These are phyloP conservation scores for Carpinus viminea DNA, from an alignment of 306 rosid species.

Conservation along the genomic window DNA sequence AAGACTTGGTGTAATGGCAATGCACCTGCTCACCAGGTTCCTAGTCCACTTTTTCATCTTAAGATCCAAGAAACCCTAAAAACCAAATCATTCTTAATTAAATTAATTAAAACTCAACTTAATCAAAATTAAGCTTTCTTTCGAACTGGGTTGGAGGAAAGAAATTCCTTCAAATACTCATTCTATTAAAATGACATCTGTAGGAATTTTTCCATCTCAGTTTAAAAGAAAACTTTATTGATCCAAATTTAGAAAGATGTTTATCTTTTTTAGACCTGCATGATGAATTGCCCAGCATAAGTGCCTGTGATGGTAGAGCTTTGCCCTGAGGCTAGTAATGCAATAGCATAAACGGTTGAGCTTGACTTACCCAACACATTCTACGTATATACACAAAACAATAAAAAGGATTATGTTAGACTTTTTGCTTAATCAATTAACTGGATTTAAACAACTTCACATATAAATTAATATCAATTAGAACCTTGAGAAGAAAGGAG, in stretches of 20 bases:
- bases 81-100: constrained; percentile 12
- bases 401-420: not conserved
- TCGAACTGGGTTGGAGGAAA: too few species aligned
- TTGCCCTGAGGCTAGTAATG: constrained; percentile 88
- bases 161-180: too few species aligned
- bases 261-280: constrained; percentile 59
- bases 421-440: not conserved
- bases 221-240: too few species aligned
- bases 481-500: constrained; percentile 87
- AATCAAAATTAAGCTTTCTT: not conserved
- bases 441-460: not conserved
- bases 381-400: constrained; percentile 26
- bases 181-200: too few species aligned
- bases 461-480: not conserved
- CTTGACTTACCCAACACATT: constrained; percentile 84
- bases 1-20: constrained; percentile 90
- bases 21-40: constrained; percentile 67
- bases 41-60: constrained; percentile 77
- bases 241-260: too few species aligned
- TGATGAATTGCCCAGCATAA: constrained; percentile 83
- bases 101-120: not conserved
- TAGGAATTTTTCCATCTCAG: too few species aligned
- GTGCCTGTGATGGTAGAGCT: constrained; percentile 96
- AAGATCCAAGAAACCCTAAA: constrained; percentile 81
- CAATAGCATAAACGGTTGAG: constrained; percentile 74